Percentiles rank a stretch among this genome's conserved stretches.
These are phyloP conservation scores for Canna indica DNA, from an alignment of 176 grass and related monocot genomes.

Conservation along the genomic window DNA sequence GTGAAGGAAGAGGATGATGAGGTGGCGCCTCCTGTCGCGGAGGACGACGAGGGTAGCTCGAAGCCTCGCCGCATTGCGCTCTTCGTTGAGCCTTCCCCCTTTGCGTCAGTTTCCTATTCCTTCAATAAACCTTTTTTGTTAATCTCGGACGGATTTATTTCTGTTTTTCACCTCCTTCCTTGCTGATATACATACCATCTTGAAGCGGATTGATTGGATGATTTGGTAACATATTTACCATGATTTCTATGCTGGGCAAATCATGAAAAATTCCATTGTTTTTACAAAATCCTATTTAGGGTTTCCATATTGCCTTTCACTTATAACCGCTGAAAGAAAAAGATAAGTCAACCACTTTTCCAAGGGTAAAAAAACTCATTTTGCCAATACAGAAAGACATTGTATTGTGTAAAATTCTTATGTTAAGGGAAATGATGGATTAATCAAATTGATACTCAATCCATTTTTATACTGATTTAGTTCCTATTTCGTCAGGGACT, in stretches of 20 bases:
- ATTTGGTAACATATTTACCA: background rate
- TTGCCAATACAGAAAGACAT: background rate
- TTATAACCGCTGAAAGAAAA: too few relatives aligned
- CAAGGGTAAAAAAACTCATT: background rate
- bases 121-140: background rate
- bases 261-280: too few relatives aligned
- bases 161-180: background rate
- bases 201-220: background rate
- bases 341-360: background rate
- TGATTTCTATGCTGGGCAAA: background rate
- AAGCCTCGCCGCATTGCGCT: conserved; percentile 79
- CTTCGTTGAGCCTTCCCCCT: conserved; percentile 86
- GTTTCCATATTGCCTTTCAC: background rate
- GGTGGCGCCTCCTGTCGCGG: conserved; percentile 10
- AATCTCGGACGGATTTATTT: background rate
- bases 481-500: background rate
- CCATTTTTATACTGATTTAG: background rate
- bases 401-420: background rate
- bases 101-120: conserved; percentile 25
- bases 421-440: background rate
- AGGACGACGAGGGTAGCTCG: conserved; percentile 8
- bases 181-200: background rate
- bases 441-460: background rate
- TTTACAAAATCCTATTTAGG: background rate
- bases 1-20: background rate